Conservation (phyloP, 352 stramenopile species). For the Globisporangium canariense region DNA sequence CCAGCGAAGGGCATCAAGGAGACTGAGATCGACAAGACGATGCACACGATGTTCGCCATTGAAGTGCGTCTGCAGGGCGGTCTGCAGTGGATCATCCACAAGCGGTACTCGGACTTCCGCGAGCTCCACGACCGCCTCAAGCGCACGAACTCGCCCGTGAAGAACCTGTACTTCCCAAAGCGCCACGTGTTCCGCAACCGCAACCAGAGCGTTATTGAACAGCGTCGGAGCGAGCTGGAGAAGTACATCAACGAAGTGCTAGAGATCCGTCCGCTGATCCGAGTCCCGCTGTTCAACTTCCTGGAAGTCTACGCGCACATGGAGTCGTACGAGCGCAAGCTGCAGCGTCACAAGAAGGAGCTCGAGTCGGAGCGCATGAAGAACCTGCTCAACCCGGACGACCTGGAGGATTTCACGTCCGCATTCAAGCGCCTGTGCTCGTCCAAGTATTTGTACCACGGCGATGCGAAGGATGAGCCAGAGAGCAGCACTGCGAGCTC, state of each 20-base stretch:
- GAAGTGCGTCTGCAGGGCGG: conserved; percentile 76
- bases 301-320: conserved; percentile 86
- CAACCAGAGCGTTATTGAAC: conserved; percentile 82
- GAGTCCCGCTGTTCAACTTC: conserved; percentile 87
- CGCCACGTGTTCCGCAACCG: conserved; percentile 84
- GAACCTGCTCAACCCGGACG: conserved; percentile 58
- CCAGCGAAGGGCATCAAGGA: conserved; percentile 66
- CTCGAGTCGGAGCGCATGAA: conserved; percentile 87
- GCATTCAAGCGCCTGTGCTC: conserved; percentile 82
- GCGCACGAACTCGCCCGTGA: conserved; percentile 68
- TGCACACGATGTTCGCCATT: conserved; percentile 79
- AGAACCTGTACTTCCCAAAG: conserved; percentile 84
- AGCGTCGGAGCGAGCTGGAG: conserved; percentile 78
- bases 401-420: conserved; percentile 66
- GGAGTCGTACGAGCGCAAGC: conserved; percentile 83
- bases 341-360: conserved; percentile 85
- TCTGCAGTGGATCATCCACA: conserved; percentile 87
- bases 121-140: conserved; percentile 85
- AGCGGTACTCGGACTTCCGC: conserved; percentile 87
- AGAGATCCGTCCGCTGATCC: conserved; percentile 74
- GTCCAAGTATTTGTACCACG: conserved; percentile 82
- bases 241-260: conserved; percentile 89
- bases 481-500: conserved; percentile 19
- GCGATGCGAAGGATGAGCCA: conserved; percentile 33
- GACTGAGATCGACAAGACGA: conserved; percentile 77